These are phyloP conservation scores for Rhizopogon roseolus DNA, from an alignment of 768 basidiomycete genomes.

Conservation along the genomic window DNA sequence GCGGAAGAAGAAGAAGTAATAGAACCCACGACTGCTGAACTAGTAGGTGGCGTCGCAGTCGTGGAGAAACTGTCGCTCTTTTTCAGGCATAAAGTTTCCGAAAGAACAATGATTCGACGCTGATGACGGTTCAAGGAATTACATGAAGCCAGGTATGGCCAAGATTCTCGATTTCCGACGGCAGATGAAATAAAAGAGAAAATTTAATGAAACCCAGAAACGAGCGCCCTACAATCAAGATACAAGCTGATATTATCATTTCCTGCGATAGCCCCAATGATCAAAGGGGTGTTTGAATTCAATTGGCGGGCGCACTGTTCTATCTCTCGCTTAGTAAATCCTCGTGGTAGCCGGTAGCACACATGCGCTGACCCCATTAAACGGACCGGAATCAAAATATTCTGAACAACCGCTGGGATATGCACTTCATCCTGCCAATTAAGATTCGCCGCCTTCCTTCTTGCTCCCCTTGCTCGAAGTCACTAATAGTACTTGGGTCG, in stretches of 20 bases:
- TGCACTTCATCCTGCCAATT: constrained; percentile 14
- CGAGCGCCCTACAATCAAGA: constrained; percentile 7
- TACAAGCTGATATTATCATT: neutral
- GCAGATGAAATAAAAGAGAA: constrained; percentile 23
- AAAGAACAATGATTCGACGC: constrained; percentile 16
- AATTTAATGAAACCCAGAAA: constrained; percentile 13
- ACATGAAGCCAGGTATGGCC: neutral
- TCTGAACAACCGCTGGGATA: constrained; percentile 12
- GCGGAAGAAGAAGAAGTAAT: constrained; percentile 2
- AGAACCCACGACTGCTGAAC: neutral
- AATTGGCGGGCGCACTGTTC: no score
- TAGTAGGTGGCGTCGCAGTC: no score
- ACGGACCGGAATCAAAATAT: constrained; percentile 19
- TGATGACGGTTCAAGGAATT: constrained; percentile 11
- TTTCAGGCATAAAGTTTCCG: constrained; percentile 24
- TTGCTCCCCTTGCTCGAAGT: constrained; percentile 8
- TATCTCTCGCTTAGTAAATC: constrained; percentile 14
- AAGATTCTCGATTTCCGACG: constrained; percentile 13
- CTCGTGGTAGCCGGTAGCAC: constrained; percentile 17
- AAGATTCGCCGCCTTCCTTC: constrained; percentile 9
- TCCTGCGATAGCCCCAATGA: constrained; percentile 6
- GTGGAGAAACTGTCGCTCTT: constrained; percentile 2
- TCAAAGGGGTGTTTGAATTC: neutral
- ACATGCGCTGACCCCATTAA: constrained; percentile 2
- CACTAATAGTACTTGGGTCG: constrained; percentile 8